Conservation (phyloP, 805 yeast species). For the Teunomyces kruisii region DNA sequence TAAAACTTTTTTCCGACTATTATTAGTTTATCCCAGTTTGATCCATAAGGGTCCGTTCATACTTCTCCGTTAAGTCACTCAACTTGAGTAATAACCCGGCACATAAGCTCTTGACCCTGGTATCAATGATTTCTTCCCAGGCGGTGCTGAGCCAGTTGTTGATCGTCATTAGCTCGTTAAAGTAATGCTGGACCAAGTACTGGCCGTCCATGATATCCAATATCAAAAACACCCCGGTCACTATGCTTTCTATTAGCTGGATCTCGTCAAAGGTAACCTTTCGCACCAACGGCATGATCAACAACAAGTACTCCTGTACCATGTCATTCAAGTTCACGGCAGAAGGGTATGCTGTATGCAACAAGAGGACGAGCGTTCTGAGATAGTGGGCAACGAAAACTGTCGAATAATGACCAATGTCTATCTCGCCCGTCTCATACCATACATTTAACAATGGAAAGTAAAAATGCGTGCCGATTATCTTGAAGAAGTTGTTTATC, state of each 20-base stretch:
- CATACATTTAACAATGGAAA: constrained; percentile 57
- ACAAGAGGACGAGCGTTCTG: constrained; percentile 54
- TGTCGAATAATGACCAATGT: constrained; percentile 54
- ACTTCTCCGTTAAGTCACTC: constrained; percentile 19
- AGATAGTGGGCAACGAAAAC: constrained; percentile 58
- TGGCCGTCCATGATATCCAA: constrained; percentile 34
- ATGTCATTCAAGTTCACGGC: constrained; percentile 52
- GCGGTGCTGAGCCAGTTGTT: constrained; percentile 26
- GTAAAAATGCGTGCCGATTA: constrained; percentile 47
- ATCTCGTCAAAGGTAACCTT: constrained; percentile 24
- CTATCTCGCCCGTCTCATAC: constrained; percentile 45
- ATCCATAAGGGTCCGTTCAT: constrained; percentile 31
- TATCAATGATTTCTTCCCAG: constrained; percentile 41
- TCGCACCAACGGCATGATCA: constrained; percentile 26
- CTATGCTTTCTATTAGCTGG: constrained; percentile 37
- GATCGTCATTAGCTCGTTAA: constrained; percentile 18
- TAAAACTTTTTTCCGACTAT: too few species aligned
- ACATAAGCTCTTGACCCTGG: constrained; percentile 34
- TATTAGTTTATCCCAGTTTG: constrained; percentile 14
- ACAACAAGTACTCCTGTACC: constrained; percentile 50
- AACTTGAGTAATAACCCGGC: constrained; percentile 40
- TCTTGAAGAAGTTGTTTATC: constrained; percentile 30
- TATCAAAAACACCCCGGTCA: constrained; percentile 36
- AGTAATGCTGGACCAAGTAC: constrained; percentile 20
- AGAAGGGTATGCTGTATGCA: constrained; percentile 60